Conservation (phyloP, 768 basidiomycete species). For the Russula foetens region DNA sequence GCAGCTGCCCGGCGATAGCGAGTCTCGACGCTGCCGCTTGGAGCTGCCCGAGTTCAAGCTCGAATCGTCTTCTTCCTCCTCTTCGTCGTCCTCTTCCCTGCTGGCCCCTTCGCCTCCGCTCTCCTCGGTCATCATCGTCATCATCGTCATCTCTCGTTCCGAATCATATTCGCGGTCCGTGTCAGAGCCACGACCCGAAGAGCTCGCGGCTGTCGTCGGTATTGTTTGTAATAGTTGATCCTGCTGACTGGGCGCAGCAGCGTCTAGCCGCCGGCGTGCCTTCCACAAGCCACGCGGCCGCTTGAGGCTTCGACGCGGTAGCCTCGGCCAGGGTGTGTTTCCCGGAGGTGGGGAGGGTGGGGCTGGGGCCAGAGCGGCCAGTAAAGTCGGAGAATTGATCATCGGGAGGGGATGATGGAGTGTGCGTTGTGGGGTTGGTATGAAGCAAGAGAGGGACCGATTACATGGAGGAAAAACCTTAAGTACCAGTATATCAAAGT, state of each 20-base stretch:
- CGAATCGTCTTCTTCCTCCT: conserved; percentile 18
- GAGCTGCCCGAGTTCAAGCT: conserved; percentile 21
- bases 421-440: not conserved
- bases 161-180: not conserved
- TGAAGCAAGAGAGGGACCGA: conserved; percentile 6
- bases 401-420: not conserved
- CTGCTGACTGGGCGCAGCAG: not conserved
- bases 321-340: conserved; percentile 2
- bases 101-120: conserved; percentile 12
- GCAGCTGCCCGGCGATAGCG: conserved; percentile 4
- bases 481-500: conserved; percentile 5
- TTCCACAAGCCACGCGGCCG: conserved; percentile 15
- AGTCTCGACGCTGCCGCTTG: conserved; percentile 24
- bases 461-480: conserved; percentile 9
- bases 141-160: no score
- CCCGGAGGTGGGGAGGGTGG: not conserved
- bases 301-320: conserved; percentile 11
- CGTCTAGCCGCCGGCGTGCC: conserved; percentile 10
- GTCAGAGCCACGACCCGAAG: conserved; percentile 3
- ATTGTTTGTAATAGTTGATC: not conserved
- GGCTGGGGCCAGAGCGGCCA: not conserved
- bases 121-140: not conserved
- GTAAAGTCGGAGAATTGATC: conserved; percentile 4
- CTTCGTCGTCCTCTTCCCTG: not conserved
- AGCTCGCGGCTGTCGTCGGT: not conserved